Base-by-base conservation (phyloP, 495 filamentous ascomycete genomes). In the Peziza echinospora region DNA sequence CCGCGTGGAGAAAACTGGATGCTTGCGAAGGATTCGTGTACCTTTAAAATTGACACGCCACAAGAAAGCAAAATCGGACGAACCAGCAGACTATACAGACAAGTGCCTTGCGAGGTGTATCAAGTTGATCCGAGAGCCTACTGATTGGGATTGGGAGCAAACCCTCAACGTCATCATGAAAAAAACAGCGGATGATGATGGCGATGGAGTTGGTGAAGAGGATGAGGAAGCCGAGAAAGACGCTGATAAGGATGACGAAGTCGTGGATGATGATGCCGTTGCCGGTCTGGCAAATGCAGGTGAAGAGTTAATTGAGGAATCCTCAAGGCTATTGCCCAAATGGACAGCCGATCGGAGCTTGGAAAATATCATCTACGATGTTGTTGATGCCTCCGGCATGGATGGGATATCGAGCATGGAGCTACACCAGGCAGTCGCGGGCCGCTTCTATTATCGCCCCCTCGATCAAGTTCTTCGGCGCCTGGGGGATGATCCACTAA, bases 91-190 rank as follows among this genome's bases (percentile, higher is more conserved):
- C 45, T 54, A 59, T 10, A 49, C 53, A 0, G 56, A 57, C 17
- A 46, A 55, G 43, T 56, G 50, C 3, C 57, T 56, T 51, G 56
- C 57, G 8, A 47, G 57, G 43, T 86, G 82, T 50, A 65, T 91
- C 26, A 77, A 78, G 60, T 78, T 82, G 26, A 49, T 86, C 19
- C 71, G 82, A 17, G 78, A 82, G n/a, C 80, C 80, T 11, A 73
- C 69, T 5, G 61, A 70, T 11, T 68, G 71, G 9, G 83, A 91
- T 52, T 65, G 74, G 59, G 65, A 71, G 17, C 64, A 67, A 47
- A 73, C 78, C 44, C 62, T 67, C 51, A 71, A 63, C 24, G 62
- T 57, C 6, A 58, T 53, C 39, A 52, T 55, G 25, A 58, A 52
- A 21, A 43, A 43, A 34, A 41, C 51, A 25, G 56, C 64, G 4